Evolutionary conservation across 129 eudicot genomes (phyloP).

Genomic region (Helichrysum umbraculigerum): DNA sequence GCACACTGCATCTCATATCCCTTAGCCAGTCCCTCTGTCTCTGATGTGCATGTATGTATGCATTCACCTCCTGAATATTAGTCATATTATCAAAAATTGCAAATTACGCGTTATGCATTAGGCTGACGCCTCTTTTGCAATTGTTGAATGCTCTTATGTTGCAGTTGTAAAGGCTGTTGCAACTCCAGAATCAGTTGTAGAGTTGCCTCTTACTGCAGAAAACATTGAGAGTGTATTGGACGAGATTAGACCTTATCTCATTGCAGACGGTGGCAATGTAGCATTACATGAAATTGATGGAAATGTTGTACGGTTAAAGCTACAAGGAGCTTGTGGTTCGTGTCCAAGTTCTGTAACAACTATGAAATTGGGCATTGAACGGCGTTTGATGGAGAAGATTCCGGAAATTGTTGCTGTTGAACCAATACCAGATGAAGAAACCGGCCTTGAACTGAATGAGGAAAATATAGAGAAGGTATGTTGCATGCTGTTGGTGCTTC

Average conservation of each 20-base stretch:
- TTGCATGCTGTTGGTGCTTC: not conserved
- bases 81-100: not conserved
- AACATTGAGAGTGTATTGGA: conserved; percentile 85
- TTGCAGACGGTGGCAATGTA: conserved; percentile 95
- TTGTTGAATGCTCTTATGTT: conserved; percentile 13
- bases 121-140: not conserved
- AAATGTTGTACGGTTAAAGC: conserved; percentile 71
- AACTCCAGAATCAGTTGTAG: conserved; percentile 73
- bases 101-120: not conserved
- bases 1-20: not conserved
- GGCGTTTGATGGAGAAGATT: conserved; percentile 92
- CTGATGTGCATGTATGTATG: not conserved
- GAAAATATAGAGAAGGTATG: conserved; percentile 92
- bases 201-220: conserved; percentile 86
- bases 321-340: conserved; percentile 99
- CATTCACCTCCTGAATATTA: not conserved
- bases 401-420: conserved; percentile 91
- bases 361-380: conserved; percentile 93
- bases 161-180: conserved; percentile 84
- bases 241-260: conserved; percentile 88
- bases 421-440: conserved; percentile 77
- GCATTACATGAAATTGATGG: conserved; percentile 96
- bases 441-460: conserved; percentile 88
- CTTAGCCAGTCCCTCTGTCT: not conserved
- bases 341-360: conserved; percentile 90